Base-by-base conservation (phyloP, 2,329 filamentous ascomycete genomes). In the Zymoseptoria crescenta region DNA sequence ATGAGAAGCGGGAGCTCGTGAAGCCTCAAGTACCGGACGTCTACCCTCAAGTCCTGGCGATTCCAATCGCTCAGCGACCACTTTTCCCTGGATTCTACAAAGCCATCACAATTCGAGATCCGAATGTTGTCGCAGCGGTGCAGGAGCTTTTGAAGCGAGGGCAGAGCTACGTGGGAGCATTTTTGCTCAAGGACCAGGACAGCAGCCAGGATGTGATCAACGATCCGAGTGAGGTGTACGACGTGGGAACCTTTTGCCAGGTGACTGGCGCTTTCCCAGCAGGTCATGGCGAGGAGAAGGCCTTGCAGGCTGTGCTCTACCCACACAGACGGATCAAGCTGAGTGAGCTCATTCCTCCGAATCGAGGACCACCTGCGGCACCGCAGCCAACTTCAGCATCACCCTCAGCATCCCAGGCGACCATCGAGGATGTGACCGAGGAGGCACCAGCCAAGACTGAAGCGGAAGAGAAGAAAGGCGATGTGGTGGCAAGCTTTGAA, bases 41-140 rank as follows among this genome's bases (percentile, higher is more conserved):
- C 50, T 99, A 99, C 73, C 94, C 94, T 3, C 94, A 97, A 73
- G 92, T 99, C 57, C 90, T 99, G 82, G 93, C 93, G 1, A 96
- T 99, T 58, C 94, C 94, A 7, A 96, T 99, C 69, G 89, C 91
- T 28, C 91, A 95, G 74, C 83, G 94, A 56, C 94, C 94, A 9
- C 79, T 99, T 10, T 99, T 97, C 75, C 94, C 94, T 1, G 94
- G 94, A 1, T 99, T 97, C 76, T 99, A 99, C 79, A 99, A 99
- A 76, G 93, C 94, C 8, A 94, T 99, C 67, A 99, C 93, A 3
- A 96, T 99, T 67, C 87, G 90, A 72, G 91, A 99, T 70, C 89
- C 89, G 19, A 89, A 94, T 67, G 94, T 99, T 41, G 88, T 92
- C 13, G 86, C 87, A 48, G 94, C 94, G 21, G 96, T 99, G 65